Base-by-base conservation (phyloP, 352 stramenopile species). In the Thraustochytrium sp. region DNA sequence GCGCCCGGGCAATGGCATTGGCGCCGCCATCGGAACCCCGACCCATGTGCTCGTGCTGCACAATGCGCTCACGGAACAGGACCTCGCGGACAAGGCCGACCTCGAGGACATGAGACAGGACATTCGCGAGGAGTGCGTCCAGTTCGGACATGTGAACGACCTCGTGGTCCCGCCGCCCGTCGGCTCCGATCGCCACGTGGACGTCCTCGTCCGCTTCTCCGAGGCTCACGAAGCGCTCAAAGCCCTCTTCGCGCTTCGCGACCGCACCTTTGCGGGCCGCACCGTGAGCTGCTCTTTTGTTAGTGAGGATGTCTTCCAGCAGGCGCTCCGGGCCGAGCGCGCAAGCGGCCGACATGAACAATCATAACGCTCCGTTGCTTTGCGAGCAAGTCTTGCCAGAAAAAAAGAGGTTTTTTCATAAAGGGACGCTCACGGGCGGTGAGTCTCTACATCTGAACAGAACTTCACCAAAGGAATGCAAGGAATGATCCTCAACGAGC, bases 61-160 rank as follows among this genome's bases (percentile, higher is more conserved):
- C 23, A 99, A 99, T 87, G 99, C 99, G 96, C 94, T 99, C 1
- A 96, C 90, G 29, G 89, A 95, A 5, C 94, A 98, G 82, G 96
- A 99, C 87, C 89, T 99, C 2, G 87, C 92, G 9, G 94, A 98
- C 61, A 92, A 97, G 21, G 92, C 97, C 44, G 95, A 99, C 85
- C 98, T 97, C 84, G 89, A 89, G 54, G 95, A 98, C 85, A 95
- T 99, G 82, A 84, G 93, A 65, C 93, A 98, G 84, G 97, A 99
- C 86, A 97, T 99, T 64, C 91, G 94, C 84, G 92, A 95, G 59
- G 97, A 99, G 87, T 98, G 94, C 83, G 90, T 92, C 42, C 96
- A 97, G 75, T 91, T 92, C 90, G 86, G 87, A 85, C 48, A 88
- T 42, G 77, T 97, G 88, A 82, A 91, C 87, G 90, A 94, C n/a